Evolutionary conservation across 2,329 filamentous ascomycete species (phyloP), one percentile per base, ranked within the genome.

Genomic region (Venturia nashicola): DNA sequence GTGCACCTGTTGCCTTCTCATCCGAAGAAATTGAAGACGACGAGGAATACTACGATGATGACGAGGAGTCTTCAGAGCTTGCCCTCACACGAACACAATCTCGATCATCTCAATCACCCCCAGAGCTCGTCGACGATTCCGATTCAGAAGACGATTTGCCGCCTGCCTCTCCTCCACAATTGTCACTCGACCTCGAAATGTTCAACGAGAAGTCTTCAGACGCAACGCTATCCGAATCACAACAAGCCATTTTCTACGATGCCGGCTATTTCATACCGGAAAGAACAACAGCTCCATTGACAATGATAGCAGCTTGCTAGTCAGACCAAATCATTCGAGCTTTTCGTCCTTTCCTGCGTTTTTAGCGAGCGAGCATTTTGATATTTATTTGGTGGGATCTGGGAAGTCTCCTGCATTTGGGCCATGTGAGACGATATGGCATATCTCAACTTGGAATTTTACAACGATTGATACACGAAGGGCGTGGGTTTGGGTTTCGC

Each of bases 81-180:
- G 75, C 77, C 61, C 77, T 81, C 65, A 76, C 73, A 43, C 77
- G 79, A 65, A 74, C 77, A 14, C 70, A 75, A 63, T 75, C 72
- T 32, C 65, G 65, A n/a, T 64, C 54, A 16, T 9, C 43, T n/a
- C 73, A 74, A 65, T 78, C 78, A 65, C 79, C 79, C 54, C 78
- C 78, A 65, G 78, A 80, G 71, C 78, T 80, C 67, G 74, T 77
- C 54, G 75, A 78, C 72, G 78, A 80, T 67, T 75, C 76, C 46
- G 76, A 78, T 68, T 78, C 76, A 7, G 78, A 80, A 65, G 78
- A 81, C 71, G 78, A 80, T 64, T 74, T 75, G 36, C 76, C 77
- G 65, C 79, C 78, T 60, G 71, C 74, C 55, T 79, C 79, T 55
- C 79, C 79, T 54, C 76, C 77, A 34, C 72, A 76, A 66, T 67